phyloP scores from a whole-genome alignment of 345 rosid genomes.

The Moricandia arvensis region DNA sequence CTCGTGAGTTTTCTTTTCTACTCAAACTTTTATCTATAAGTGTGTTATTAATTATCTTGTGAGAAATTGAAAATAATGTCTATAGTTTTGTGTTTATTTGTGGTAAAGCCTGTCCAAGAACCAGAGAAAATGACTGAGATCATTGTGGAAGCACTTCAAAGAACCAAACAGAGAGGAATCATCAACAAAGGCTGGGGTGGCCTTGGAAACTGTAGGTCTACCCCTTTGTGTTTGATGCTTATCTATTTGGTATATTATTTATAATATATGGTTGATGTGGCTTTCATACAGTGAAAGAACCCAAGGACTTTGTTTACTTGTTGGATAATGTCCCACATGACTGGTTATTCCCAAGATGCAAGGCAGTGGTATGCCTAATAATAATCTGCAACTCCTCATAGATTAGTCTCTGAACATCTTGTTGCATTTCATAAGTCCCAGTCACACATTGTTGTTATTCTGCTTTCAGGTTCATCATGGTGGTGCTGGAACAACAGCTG shows the following conservation, averaged over 20 bases:
- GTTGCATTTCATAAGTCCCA: neutral
- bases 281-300: conserved; percentile 71
- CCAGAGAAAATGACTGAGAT: conserved; percentile 85
- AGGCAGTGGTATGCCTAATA: conserved; percentile 87
- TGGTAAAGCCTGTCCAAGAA: conserved; percentile 77
- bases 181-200: conserved; percentile 99
- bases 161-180: conserved; percentile 89
- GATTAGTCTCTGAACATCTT: neutral
- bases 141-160: conserved; percentile 71
- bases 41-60: neutral
- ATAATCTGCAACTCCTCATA: neutral
- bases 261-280: conserved; percentile 13
- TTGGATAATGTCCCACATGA: conserved; percentile 97
- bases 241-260: conserved; percentile 5
- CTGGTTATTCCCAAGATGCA: conserved; percentile 96
- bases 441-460: neutral
- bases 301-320: conserved; percentile 75
- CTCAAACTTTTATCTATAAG: neutral
- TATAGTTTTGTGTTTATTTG: conserved; percentile 15
- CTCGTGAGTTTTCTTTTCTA: conserved; percentile 65
- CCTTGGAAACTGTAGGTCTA: neutral
- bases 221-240: neutral
- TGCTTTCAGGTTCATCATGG: conserved; percentile 83
- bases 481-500: conserved; percentile 50
- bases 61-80: neutral